phyloP scores from a whole-genome alignment of 306 rosid species.

The Cicer yamashitae region DNA sequence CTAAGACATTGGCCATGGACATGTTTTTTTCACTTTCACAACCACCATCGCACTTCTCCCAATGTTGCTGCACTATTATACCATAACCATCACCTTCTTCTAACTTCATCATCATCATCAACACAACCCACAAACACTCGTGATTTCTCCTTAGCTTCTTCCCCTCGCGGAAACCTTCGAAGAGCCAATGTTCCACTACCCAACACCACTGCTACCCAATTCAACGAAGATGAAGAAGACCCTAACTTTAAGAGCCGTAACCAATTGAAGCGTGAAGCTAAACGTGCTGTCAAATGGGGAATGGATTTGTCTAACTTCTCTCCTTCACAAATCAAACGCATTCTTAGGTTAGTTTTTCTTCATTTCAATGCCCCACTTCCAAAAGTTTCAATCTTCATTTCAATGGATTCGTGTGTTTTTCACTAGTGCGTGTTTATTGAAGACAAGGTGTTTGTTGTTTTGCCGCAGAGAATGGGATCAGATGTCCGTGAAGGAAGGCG shows the following conservation, averaged over 20 bases:
- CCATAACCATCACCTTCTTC: constrained; percentile 1
- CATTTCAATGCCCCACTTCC: constrained; percentile 14
- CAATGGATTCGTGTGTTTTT: neutral
- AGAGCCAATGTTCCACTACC: constrained; percentile 44
- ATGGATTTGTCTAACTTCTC: constrained; percentile 83
- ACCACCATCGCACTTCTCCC: neutral
- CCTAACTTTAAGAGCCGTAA: constrained; percentile 67
- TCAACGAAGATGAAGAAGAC: neutral
- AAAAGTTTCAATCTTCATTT: constrained; percentile 20
- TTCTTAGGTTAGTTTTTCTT: constrained; percentile 57
- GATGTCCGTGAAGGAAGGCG: constrained; percentile 96
- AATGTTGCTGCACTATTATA: neutral
- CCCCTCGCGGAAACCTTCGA: constrained; percentile 57
- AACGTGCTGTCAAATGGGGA: constrained; percentile 81
- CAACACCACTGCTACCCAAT: neutral
- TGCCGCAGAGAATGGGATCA: constrained; percentile 74
- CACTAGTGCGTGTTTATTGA: constrained; percentile 47
- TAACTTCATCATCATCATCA: constrained; percentile 40
- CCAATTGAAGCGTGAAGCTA: constrained; percentile 83
- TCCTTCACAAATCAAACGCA: constrained; percentile 74
- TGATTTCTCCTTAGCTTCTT: constrained; percentile 43
- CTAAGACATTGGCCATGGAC: constrained; percentile 64
- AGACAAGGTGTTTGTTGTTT: constrained; percentile 67
- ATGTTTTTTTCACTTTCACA: constrained; percentile 38
- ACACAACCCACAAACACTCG: constrained; percentile 32